These are phyloP conservation scores for Colletotrichum shisoi DNA, from an alignment of 2,329 filamentous ascomycete species.

Conservation along the genomic window DNA sequence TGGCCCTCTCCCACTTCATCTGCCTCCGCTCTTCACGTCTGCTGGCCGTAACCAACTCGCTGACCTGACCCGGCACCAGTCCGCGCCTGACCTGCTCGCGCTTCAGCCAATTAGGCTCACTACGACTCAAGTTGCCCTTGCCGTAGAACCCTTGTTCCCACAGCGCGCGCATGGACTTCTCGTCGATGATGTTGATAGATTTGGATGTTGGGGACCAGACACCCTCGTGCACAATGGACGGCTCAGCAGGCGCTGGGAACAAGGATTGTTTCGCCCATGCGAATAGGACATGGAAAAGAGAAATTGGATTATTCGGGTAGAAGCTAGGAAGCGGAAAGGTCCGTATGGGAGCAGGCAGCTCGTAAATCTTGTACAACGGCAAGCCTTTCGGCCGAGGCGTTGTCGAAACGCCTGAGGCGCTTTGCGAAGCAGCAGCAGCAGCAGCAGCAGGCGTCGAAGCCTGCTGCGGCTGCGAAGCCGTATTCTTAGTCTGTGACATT, in stretches of 20 bases:
- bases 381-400: conserved; percentile 47
- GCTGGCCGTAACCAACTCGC: conserved; percentile 79
- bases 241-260: conserved; percentile 70
- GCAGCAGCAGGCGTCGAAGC: conserved; percentile 26
- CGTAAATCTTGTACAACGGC: conserved; percentile 76
- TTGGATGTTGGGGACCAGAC: conserved; percentile 83
- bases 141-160: conserved; percentile 99
- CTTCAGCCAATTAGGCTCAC: conserved; percentile 92
- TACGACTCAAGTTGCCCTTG: conserved; percentile 90
- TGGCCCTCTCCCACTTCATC: conserved; percentile 91
- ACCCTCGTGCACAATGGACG: conserved; percentile 71
- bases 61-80: conserved; percentile 71
- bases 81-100: conserved; percentile 78
- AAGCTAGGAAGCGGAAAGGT: conserved; percentile 86
- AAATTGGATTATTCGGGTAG: conserved; percentile 91
- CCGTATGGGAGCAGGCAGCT: conserved; percentile 78
- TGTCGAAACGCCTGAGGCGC: conserved; percentile 42
- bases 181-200: conserved; percentile 84
- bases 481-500: conserved; percentile 54
- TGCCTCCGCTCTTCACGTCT: conserved; percentile 81
- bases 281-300: conserved; percentile 80
- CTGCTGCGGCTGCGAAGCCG: conserved; percentile 30
- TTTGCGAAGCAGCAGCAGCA: conserved; percentile 34
- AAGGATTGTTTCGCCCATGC: conserved; percentile 79
- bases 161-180: conserved; percentile 76